phyloP scores from a whole-genome alignment of 495 filamentous ascomycete species.

The Entonaema liquescens region DNA sequence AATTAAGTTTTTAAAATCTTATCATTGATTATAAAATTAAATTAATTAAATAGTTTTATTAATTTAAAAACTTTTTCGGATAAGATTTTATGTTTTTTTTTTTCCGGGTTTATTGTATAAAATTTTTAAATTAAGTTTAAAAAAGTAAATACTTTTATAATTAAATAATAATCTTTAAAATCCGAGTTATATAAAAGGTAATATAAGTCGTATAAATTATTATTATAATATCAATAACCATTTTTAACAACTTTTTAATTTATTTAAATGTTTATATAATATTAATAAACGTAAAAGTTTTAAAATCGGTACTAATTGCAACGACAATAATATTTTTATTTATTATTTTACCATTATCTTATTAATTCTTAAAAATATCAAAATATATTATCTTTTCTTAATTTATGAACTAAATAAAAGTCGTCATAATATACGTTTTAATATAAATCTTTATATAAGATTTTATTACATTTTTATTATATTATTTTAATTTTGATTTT shows the following conservation, averaged over 20 bases:
- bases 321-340: too few species aligned
- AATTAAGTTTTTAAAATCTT: too few species aligned
- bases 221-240: not conserved
- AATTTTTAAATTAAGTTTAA: too few species aligned
- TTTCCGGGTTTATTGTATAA: not conserved
- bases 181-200: not conserved
- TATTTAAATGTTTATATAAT: too few species aligned
- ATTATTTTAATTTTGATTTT: not conserved
- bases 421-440: too few species aligned
- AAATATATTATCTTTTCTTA: too few species aligned
- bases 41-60: not conserved
- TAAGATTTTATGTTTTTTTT: not conserved
- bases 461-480: not conserved
- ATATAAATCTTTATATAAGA: too few species aligned
- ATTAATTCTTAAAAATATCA: too few species aligned
- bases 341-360: too few species aligned
- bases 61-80: not conserved
- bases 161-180: not conserved
- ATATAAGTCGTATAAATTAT: not conserved
- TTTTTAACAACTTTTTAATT: not conserved
- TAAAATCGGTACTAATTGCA: too few species aligned
- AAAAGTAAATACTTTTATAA: not conserved
- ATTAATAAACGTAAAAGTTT: not conserved
- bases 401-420: too few species aligned
- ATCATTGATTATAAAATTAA: not conserved